Evolutionary conservation across 192 early-diverging fungal species (phyloP), one percentile per base, ranked within the genome.

Genomic region (Linnemannia hyalina): DNA sequence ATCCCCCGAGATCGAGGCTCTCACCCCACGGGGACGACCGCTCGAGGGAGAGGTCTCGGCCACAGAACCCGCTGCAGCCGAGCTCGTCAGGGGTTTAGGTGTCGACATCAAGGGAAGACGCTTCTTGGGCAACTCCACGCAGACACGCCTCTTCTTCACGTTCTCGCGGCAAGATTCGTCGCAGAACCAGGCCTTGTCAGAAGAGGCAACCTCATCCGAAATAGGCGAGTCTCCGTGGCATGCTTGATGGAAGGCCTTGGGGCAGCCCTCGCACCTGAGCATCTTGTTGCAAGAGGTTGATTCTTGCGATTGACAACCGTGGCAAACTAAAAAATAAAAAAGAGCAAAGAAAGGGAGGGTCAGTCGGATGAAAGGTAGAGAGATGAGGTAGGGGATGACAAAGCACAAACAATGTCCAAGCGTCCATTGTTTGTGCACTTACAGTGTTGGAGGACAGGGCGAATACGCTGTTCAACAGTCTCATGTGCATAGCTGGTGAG

Each of bases 371-470:
- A 29, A 41, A 77, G 20, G 6, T 54, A 86, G 29, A 88, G 29
- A 18, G 20, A 46, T n/a, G n/a, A n/a, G n/a, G n/a, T n/a, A n/a
- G n/a, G n/a, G n/a, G n/a, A n/a, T 71, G 38, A 82, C 2, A 23
- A 47, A 36, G 22, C 29, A 42, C 36, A 75, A 29, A 57, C 60
- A 65, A 65, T 65, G 60, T 65, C 60, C 60, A 65, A 65, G 60
- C 29, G 60, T 11, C 60, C n/a, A 60, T 20, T 52, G 49, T 52
- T 52, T 52, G 18, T 38, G 29, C 29, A 89, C 86, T 73, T 90
- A 91, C 90, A 98, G n/a, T 96, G 93, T 86, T 98, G 97, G 65
- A 98, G 92, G 36, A 98, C 95, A 20, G 97, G 97, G 20, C 96
- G 92, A 71, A 93, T 92, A 68, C 97, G 93, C 70, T 95, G 94